These are phyloP conservation scores for Umbelopsis sp. DNA, from an alignment of 192 early-diverging fungal genomes.

Conservation along the genomic window DNA sequence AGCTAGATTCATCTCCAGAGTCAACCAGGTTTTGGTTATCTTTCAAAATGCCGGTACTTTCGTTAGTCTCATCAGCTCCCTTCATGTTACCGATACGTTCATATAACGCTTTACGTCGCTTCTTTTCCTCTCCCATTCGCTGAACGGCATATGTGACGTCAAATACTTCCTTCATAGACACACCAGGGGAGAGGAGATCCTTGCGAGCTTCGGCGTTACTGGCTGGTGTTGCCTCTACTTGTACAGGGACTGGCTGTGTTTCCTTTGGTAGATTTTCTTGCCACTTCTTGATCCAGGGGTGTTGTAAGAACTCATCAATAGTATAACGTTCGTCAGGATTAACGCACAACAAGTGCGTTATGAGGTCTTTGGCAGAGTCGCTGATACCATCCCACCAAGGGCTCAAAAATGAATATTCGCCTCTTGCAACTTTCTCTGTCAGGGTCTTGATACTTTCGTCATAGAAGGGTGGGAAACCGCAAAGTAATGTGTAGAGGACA, in stretches of 20 bases:
- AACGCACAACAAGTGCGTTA: slow-evolving; percentile 66
- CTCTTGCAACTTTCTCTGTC: slow-evolving; percentile 84
- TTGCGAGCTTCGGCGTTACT: slow-evolving; percentile 37
- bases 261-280: slow-evolving; percentile 6
- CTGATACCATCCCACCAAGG: slow-evolving; percentile 94
- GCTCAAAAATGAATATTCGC: slow-evolving; percentile 81
- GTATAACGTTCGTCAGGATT: slow-evolving; percentile 72
- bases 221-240: slow-evolving; percentile 26
- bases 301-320: slow-evolving; percentile 79
- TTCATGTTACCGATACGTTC: slow-evolving; percentile 29
- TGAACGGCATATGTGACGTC: slow-evolving; percentile 79
- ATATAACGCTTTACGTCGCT: slow-evolving; percentile 19
- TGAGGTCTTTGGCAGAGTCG: slow-evolving; percentile 69
- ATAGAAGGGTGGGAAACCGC: slow-evolving; percentile 83
- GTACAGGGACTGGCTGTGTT: background rate
- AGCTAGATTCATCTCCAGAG: slow-evolving; percentile 15
- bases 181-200: slow-evolving; percentile 56
- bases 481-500: slow-evolving; percentile 81
- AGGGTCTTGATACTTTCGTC: slow-evolving; percentile 77
- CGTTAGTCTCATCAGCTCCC: background rate
- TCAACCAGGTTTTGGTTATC: slow-evolving; percentile 10
- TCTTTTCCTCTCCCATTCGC: slow-evolving; percentile 70
- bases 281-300: slow-evolving; percentile 66
- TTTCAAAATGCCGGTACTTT: background rate
- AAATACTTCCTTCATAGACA: slow-evolving; percentile 71